A percentile compares a stretch with the other conserved stretches of the same genome.
These are phyloP conservation scores for Brassica carinata DNA, from an alignment of 345 rosid genomes.

Conservation along the genomic window DNA sequence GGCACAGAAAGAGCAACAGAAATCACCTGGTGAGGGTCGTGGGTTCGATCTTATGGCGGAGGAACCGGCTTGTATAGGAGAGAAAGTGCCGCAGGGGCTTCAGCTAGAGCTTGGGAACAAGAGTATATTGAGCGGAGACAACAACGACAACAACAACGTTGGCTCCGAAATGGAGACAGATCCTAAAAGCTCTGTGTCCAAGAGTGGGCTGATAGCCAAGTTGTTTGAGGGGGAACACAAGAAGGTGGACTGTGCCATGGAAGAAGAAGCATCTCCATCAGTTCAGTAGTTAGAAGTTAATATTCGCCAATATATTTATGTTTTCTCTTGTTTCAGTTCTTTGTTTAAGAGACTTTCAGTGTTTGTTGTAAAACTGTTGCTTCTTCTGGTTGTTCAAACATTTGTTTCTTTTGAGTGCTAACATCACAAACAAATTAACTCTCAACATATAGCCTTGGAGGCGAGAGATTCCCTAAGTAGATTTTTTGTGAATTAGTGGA, in stretches of 20 bases:
- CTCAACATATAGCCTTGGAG: too few relatives aligned
- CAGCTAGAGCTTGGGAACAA: conserved; percentile 41
- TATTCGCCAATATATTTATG: neutral
- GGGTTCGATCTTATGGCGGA: conserved; percentile 34
- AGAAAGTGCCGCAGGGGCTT: conserved; percentile 38
- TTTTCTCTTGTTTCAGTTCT: neutral
- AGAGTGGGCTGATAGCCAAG: conserved; percentile 20
- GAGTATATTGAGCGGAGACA: conserved; percentile 17
- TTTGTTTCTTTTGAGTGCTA: neutral
- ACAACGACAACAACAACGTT: neutral
- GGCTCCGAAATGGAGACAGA: neutral
- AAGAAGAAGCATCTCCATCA: conserved; percentile 26
- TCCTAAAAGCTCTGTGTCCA: neutral
- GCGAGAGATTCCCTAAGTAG: neutral
- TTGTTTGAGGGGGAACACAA: conserved; percentile 28
- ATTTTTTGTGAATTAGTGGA: neutral
- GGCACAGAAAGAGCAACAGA: conserved; percentile 30
- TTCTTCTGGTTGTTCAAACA: neutral
- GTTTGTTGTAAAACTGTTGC: neutral
- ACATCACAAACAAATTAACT: neutral
- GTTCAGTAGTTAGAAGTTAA: neutral
- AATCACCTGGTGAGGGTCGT: conserved; percentile 21
- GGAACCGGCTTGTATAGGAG: conserved; percentile 26
- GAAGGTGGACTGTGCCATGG: conserved; percentile 19
- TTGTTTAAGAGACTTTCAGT: neutral